Evolutionary conservation across 2,329 filamentous ascomycete species (phyloP).

Genomic region (Fusarium compactum): DNA sequence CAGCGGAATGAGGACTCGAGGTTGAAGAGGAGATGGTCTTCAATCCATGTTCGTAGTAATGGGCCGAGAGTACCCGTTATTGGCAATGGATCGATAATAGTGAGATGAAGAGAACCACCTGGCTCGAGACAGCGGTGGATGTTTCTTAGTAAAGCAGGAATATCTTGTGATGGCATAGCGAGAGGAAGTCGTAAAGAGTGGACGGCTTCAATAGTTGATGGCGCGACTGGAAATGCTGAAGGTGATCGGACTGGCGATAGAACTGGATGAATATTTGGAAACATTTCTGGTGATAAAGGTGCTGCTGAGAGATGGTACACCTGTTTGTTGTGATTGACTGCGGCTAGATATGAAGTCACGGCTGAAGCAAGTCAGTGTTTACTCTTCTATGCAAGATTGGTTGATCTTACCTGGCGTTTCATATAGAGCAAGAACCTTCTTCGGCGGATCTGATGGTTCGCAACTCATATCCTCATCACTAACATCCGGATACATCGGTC

Average conservation of each 20-base stretch:
- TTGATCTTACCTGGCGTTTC: constrained; percentile 27
- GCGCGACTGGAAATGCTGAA: constrained; percentile 54
- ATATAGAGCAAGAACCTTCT: constrained; percentile 33
- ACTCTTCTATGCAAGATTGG: too few relatives aligned
- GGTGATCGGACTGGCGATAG: constrained; percentile 54
- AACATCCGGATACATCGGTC: neutral
- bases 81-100: constrained; percentile 72
- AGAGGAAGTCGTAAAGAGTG: constrained; percentile 68
- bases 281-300: constrained; percentile 46
- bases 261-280: constrained; percentile 57
- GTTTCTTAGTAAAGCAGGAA: constrained; percentile 67
- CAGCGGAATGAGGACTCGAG: constrained; percentile 68
- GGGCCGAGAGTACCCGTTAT: constrained; percentile 67
- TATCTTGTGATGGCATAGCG: constrained; percentile 65
- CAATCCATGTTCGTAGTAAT: constrained; percentile 69
- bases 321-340: constrained; percentile 26
- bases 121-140: constrained; percentile 68
- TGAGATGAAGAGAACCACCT: constrained; percentile 68
- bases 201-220: constrained; percentile 61
- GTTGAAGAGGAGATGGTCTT: constrained; percentile 69
- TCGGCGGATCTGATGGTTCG: constrained; percentile 10
- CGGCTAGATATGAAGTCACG: constrained; percentile 30
- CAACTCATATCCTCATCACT: constrained; percentile 43
- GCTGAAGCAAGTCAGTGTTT: constrained; percentile 4
- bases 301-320: constrained; percentile 33